Percentiles rank a stretch among this genome's conserved stretches.
These are phyloP conservation scores for Geotrichum histeridarum DNA, from an alignment of 1,139 yeast genomes.

Conservation along the genomic window DNA sequence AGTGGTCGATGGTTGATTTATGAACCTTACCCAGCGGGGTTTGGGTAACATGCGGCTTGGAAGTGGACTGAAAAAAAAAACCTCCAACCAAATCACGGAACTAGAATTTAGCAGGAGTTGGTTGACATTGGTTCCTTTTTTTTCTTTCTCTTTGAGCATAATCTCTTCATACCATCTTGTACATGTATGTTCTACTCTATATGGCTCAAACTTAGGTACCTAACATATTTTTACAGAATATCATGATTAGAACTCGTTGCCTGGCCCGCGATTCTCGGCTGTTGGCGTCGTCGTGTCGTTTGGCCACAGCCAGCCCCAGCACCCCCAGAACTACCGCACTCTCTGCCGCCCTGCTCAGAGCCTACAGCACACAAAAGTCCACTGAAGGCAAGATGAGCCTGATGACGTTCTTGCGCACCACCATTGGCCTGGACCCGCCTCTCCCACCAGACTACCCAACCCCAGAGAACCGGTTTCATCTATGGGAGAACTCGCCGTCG, in stretches of 20 bases:
- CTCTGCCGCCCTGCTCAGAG: neutral
- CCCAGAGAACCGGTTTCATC: conserved; percentile 61
- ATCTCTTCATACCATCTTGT: neutral
- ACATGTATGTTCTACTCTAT: neutral
- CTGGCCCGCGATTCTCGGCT: conserved; percentile 3
- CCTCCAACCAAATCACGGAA: conserved; percentile 18
- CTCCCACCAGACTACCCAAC: conserved; percentile 60
- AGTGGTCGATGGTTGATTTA: too few species aligned
- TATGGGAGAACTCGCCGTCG: conserved; percentile 90
- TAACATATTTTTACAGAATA: neutral
- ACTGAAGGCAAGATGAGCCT: conserved; percentile 20
- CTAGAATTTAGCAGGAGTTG: neutral
- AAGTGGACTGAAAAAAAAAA: conserved; percentile 3
- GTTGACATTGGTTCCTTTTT: neutral
- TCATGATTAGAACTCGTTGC: conserved; percentile 15
- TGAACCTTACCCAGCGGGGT: conserved; percentile 9
- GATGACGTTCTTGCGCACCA: conserved; percentile 46
- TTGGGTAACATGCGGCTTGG: conserved; percentile 10
- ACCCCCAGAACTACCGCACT: neutral
- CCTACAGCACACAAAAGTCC: conserved; percentile 7
- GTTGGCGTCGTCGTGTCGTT: conserved; percentile 1
- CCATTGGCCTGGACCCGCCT: conserved; percentile 59
- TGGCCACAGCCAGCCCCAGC: neutral
- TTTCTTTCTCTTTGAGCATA: neutral
- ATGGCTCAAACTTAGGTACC: too few species aligned